These are phyloP conservation scores for Drechslerella stenobrocha DNA, from an alignment of 2,329 filamentous ascomycete genomes.

Conservation along the genomic window DNA sequence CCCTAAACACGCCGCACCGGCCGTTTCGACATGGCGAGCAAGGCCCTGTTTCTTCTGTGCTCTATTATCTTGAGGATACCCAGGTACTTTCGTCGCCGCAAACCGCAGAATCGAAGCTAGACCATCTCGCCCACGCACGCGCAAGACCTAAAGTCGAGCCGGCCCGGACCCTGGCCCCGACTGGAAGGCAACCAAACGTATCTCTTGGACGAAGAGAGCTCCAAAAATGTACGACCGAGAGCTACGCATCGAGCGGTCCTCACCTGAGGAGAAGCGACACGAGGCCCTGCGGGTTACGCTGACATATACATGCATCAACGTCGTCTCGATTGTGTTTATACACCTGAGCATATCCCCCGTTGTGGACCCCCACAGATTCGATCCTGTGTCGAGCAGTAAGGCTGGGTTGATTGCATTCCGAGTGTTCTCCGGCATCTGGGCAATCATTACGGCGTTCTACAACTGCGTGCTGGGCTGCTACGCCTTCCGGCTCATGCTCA, in stretches of 20 bases:
- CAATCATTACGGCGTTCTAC: slow-evolving; percentile 31
- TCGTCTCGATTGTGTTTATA: slow-evolving; percentile 21
- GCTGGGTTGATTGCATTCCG: slow-evolving; percentile 17
- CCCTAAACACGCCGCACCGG: background rate
- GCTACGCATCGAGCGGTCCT: slow-evolving; percentile 20
- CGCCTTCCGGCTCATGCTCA: slow-evolving; percentile 1
- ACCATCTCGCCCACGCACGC: background rate
- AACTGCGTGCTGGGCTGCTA: slow-evolving; percentile 22
- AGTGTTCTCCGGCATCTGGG: slow-evolving; percentile 24
- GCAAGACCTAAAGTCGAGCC: too few species aligned
- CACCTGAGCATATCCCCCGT: slow-evolving; percentile 25
- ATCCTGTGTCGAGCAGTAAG: background rate
- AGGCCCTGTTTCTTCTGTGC: slow-evolving; percentile 22
- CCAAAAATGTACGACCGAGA: slow-evolving; percentile 2
- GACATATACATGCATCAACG: slow-evolving; percentile 25
- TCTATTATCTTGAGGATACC: slow-evolving; percentile 16
- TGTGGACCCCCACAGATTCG: slow-evolving; percentile 21
- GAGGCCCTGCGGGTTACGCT: slow-evolving; percentile 23
- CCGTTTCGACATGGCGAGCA: slow-evolving; percentile 11
- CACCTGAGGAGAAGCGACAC: slow-evolving; percentile 29
- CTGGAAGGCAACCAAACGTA: background rate
- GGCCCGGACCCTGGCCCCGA: too few species aligned
- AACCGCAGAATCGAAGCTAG: background rate
- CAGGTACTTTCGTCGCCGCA: slow-evolving; percentile 14
- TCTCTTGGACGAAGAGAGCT: background rate